Base-by-base conservation (phyloP, 164 flowering plant species). In the Piper longum region DNA sequence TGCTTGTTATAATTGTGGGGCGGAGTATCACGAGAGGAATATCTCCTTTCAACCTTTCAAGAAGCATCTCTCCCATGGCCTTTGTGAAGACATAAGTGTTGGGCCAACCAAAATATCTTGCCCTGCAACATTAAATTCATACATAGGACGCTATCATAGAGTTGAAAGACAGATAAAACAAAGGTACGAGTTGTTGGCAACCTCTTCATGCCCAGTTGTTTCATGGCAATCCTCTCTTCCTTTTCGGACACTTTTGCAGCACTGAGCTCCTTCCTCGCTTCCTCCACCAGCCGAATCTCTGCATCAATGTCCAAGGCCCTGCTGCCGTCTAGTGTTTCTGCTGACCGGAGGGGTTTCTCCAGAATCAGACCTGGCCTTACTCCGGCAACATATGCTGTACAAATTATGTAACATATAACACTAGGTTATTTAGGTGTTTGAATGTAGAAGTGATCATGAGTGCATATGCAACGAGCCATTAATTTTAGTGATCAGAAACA, bases 131-230 rank as follows among this genome's bases (percentile, higher is more conserved):
- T 48, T 9, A 48, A 48, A 48, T 9, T 9, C 3, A 48, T 48
- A 48, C 3, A 2, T 0, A 48, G 14, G 52, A 9, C 9, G 12
- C 52, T 5, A 48, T 9, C 14, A 12, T 13, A 48, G 7, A 48
- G 14, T 5, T 48, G 8, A 48, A 9, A 14, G 1, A 9, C 12
- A 5, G 9, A 48, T 48, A 48, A 48, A 48, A 48, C 36, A 26
- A 48, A 48, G 11, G 14, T 48, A 13, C 14, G 14, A 14, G 9
- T 48, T 4, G 52, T 48, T 14, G 14, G 14, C 44, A 45, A 87
- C 96, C 91, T 85, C 64, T 74, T 41, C 43, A 77, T 56, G 17
- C 91, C 96, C 54, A 86, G 69, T 42, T 83, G 82, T 72, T 81
- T 82, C 87, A 85, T 77, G 57, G 73, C 70, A 13, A 43, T 13